These are phyloP conservation scores for Metschnikowia corniflorae DNA, from an alignment of 805 yeast genomes.

Conservation along the genomic window DNA sequence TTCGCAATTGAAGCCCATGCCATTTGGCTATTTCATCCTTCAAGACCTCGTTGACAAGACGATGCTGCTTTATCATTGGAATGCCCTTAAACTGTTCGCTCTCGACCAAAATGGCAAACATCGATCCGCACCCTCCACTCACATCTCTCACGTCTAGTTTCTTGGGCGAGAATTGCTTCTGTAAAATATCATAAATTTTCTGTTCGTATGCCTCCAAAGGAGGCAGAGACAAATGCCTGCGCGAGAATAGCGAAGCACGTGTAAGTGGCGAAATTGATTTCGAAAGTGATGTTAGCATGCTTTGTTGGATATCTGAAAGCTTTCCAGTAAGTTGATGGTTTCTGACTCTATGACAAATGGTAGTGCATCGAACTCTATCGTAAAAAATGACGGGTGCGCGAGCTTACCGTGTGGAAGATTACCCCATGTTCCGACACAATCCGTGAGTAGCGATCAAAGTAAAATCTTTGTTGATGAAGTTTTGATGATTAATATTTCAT, in stretches of 20 bases:
- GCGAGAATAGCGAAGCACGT: neutral
- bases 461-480: no score
- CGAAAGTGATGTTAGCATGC: conserved; percentile 3
- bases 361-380: conserved; percentile 2
- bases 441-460: no score
- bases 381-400: no score
- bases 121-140: conserved; percentile 95
- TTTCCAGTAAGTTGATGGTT: neutral
- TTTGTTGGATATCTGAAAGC: no score
- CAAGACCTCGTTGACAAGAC: conserved; percentile 76
- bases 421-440: no score
- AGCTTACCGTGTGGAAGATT: no score
- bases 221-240: conserved; percentile 13
- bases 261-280: neutral
- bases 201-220: conserved; percentile 59
- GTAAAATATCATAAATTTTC: conserved; percentile 55
- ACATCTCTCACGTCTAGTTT: conserved; percentile 71
- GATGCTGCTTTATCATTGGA: conserved; percentile 86
- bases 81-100: conserved; percentile 74
- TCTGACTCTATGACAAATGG: conserved; percentile 2
- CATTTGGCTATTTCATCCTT: conserved; percentile 84
- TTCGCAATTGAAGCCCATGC: conserved; percentile 91
- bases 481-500: no score
- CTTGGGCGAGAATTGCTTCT: conserved; percentile 56
- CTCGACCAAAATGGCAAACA: conserved; percentile 84